Percentiles rank a stretch among this genome's conserved stretches.
These are phyloP conservation scores for Ophiosphaerella herpotricha DNA, from an alignment of 2,329 filamentous ascomycete genomes.

Conservation along the genomic window DNA sequence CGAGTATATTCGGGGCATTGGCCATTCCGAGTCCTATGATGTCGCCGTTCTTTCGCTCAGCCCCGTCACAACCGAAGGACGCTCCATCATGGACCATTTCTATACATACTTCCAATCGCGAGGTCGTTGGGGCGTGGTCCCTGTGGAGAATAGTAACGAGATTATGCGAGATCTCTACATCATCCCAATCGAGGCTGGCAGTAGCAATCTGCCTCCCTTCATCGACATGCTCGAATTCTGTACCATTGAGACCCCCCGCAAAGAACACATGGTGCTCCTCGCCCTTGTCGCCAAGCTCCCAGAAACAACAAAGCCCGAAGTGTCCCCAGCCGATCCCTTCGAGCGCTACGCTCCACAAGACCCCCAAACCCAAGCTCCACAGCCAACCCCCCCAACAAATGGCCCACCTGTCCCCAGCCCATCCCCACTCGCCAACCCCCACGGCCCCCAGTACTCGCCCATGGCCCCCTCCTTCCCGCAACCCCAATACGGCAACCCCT, in stretches of 20 bases:
- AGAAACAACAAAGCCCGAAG: conserved; percentile 40
- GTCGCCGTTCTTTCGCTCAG: conserved; percentile 78
- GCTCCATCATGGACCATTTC: conserved; percentile 71
- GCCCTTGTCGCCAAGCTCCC: conserved; percentile 73
- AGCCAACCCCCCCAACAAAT: conserved; percentile 23
- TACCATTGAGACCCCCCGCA: conserved; percentile 70
- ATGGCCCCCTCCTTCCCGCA: conserved; percentile 31
- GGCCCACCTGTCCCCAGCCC: conserved; percentile 30
- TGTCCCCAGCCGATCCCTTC: conserved; percentile 28
- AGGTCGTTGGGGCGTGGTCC: conserved; percentile 82
- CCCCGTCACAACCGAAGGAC: conserved; percentile 62
- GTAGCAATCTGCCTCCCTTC: conserved; percentile 74
- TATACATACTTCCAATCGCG: conserved; percentile 85
- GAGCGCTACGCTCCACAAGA: conserved; percentile 27
- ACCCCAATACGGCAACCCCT: conserved; percentile 28
- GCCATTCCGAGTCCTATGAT: conserved; percentile 81
- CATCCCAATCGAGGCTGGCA: conserved; percentile 78
- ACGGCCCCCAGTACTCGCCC: conserved; percentile 42
- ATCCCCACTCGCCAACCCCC: conserved; percentile 37
- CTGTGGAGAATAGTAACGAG: conserved; percentile 61
- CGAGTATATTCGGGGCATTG: conserved; percentile 86
- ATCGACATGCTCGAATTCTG: conserved; percentile 87
- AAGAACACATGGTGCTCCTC: conserved; percentile 78
- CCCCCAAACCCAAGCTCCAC: conserved; percentile 10
- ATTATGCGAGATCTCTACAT: conserved; percentile 91